Base-by-base conservation (phyloP, 176 grass and related monocot genomes). In the Neostapfia colusana region DNA sequence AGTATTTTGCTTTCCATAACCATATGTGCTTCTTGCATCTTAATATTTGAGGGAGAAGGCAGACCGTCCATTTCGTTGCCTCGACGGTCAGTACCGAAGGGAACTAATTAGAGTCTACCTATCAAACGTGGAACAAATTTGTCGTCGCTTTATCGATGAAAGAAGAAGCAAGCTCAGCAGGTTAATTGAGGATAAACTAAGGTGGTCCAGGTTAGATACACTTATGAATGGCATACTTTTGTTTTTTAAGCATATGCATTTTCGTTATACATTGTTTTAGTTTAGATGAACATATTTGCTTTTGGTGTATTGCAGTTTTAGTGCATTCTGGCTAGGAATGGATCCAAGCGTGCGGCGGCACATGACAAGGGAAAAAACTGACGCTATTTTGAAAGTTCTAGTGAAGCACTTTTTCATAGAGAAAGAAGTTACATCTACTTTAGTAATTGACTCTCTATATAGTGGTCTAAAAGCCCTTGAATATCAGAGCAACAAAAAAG, bases 51-150 rank as follows among this genome's bases (percentile, higher is more conserved):
- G 92, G 91, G 92, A 99, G 95, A 99, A 92, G 71, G 80, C 85
- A 72, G 78, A 99, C 51, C 85, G 87, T 23, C 95, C 92, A 77
- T 99, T 99, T 75, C 89, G 91, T 35, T 99, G 91, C 83, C 89
- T 99, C 71, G 95, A 95, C 67, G 66, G 83, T 16, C 89, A 95
- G 43, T 99, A 99, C 41, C 85, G 95, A 67, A 94, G 89, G 70
- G 95, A 99, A 82, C 82, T 99, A 45, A 88, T 99, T 65, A 84
- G 95, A 40, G 92, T 95, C 20, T 99, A 95, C 82, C 87, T 99
- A 60, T 92, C 91, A 77, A 99, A 99, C 83, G 95, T 99, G 56
- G 95, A 99, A 79, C 89, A 94, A 87, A 85, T 95, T 84, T 99
- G 91, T 45, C 89, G 87, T 27, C 89, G 90, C 61, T 99, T 95